Conservation (phyloP, 1,139 yeast species). For the Debaryomyces psychrophilus region DNA sequence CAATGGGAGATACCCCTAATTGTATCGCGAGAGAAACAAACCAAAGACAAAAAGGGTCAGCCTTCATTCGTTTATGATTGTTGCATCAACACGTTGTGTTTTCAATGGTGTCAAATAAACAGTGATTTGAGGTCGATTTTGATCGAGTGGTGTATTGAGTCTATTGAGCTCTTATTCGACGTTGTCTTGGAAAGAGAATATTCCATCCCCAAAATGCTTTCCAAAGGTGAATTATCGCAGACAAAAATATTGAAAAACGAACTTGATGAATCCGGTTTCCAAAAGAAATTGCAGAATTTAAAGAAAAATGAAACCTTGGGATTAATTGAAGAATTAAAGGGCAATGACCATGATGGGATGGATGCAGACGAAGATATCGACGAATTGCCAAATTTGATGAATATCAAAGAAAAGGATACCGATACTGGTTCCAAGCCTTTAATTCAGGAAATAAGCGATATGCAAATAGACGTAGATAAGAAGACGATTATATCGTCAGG, state of each 20-base stretch:
- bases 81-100: slow-evolving; percentile 63
- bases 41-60: slow-evolving; percentile 70
- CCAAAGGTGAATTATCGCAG: slow-evolving; percentile 55
- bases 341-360: slow-evolving; percentile 34
- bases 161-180: slow-evolving; percentile 57
- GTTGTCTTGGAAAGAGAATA: slow-evolving; percentile 44
- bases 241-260: slow-evolving; percentile 40
- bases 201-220: slow-evolving; percentile 62
- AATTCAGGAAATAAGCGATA: slow-evolving; percentile 44
- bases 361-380: slow-evolving; percentile 19
- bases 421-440: slow-evolving; percentile 27
- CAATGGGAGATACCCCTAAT: slow-evolving; percentile 87
- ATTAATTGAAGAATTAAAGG: slow-evolving; percentile 41
- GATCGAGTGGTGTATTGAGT: slow-evolving; percentile 68
- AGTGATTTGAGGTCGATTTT: slow-evolving; percentile 49
- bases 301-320: slow-evolving; percentile 45
- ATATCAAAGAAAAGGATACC: slow-evolving; percentile 17
- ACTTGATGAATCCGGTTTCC: slow-evolving; percentile 36
- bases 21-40: slow-evolving; percentile 58
- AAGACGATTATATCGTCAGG: not conserved
- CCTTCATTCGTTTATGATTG: slow-evolving; percentile 74
- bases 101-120: slow-evolving; percentile 64
- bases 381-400: slow-evolving; percentile 25
- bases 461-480: slow-evolving; percentile 18
- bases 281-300: slow-evolving; percentile 35